Conservation (phyloP, 2,329 filamentous ascomycete genomes). For the Alternaria triticina region DNA sequence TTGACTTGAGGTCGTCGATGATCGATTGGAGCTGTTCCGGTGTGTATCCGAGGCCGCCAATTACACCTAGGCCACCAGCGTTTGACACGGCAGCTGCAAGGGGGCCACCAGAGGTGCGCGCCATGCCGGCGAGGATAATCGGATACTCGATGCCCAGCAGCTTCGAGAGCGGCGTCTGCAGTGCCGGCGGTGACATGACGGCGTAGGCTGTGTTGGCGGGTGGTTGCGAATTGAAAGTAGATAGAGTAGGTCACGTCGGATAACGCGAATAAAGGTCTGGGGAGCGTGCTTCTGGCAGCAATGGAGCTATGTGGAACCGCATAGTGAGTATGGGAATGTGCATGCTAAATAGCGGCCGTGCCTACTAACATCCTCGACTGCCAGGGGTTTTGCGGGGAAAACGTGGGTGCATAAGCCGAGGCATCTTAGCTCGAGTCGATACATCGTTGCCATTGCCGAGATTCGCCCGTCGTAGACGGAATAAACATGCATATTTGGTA, state of each 20-base stretch:
- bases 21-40: constrained; percentile 77
- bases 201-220: not conserved
- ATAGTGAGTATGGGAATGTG: constrained; percentile 30
- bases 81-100: constrained; percentile 66
- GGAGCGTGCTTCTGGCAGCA: not conserved
- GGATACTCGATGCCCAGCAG: constrained; percentile 87
- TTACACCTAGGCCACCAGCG: constrained; percentile 76
- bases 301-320: constrained; percentile 5
- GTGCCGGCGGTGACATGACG: constrained; percentile 42
- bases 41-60: constrained; percentile 56
- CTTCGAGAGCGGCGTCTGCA: constrained; percentile 48
- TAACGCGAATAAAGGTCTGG: not conserved
- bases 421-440: constrained; percentile 17
- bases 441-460: constrained; percentile 10
- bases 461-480: not conserved
- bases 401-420: constrained; percentile 22
- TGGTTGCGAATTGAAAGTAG: not conserved
- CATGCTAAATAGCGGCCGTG: constrained; percentile 33
- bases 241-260: constrained; percentile 1
- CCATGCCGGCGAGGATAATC: constrained; percentile 93
- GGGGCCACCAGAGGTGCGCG: constrained; percentile 65
- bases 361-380: constrained; percentile 9
- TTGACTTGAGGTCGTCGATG: constrained; percentile 82
- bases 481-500: not conserved
- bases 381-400: constrained; percentile 29